Conservation (phyloP, 805 yeast genomes). For the Saccharomycopsis malanga region DNA sequence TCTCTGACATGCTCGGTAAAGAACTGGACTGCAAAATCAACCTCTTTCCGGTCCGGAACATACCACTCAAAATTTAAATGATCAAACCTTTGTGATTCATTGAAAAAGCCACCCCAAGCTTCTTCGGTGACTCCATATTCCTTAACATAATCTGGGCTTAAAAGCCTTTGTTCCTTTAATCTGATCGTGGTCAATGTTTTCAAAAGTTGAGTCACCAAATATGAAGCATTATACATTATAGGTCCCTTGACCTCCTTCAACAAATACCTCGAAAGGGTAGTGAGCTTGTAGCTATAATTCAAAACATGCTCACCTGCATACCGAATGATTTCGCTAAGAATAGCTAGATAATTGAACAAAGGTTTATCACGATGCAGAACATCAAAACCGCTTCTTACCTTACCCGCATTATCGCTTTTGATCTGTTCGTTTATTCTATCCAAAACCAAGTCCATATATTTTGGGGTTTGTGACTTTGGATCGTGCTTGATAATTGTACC, state of each 20-base stretch:
- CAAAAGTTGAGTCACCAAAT: conserved; percentile 60
- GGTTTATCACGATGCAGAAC: conserved; percentile 72
- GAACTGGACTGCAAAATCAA: conserved; percentile 52
- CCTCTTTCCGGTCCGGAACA: conserved; percentile 49
- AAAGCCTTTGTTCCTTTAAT: conserved; percentile 45
- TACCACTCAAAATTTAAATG: conserved; percentile 68
- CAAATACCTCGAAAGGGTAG: conserved; percentile 38
- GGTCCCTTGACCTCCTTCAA: conserved; percentile 55
- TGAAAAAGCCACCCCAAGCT: conserved; percentile 74
- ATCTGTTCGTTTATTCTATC: conserved; percentile 59
- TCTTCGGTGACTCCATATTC: conserved; percentile 37
- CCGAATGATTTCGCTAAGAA: conserved; percentile 63
- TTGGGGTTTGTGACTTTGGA: conserved; percentile 40
- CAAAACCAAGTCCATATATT: conserved; percentile 38
- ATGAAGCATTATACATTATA: conserved; percentile 52
- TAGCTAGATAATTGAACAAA: conserved; percentile 60
- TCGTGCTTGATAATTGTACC: conserved; percentile 66
- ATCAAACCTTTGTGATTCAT: conserved; percentile 43
- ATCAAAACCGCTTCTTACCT: conserved; percentile 56
- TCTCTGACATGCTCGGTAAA: conserved; percentile 44
- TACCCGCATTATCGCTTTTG: conserved; percentile 74
- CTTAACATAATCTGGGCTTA: conserved; percentile 23
- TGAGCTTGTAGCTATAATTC: conserved; percentile 37
- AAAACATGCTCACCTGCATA: conserved; percentile 53
- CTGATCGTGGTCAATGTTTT: conserved; percentile 57